Evolutionary conservation across 2,329 filamentous ascomycete genomes (phyloP), one percentile per base, ranked within the genome.

Genomic region (Drechslera avenae): DNA sequence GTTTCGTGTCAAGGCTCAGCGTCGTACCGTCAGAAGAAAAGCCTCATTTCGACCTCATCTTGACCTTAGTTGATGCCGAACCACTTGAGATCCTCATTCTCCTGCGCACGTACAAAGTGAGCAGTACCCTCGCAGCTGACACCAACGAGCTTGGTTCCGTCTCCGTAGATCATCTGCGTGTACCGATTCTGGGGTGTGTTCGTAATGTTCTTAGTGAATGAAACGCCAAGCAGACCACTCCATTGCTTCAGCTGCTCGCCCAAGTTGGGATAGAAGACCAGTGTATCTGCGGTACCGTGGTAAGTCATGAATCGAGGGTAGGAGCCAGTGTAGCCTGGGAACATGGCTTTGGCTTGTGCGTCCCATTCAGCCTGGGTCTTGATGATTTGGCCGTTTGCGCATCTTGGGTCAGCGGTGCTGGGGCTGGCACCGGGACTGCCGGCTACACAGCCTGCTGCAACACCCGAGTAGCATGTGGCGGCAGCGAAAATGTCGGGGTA

Each of bases 351-450:
- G 16, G 66, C 74, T 18, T 67, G 59, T 1, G 57, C 50, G 5
- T 58, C 72, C 73, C 73, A 75, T 34, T 74, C 37, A 8, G 44
- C 53, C 8, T 49, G 48, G 3, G 53, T 57, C 40, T 63, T 62
- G 28, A 56, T 62, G 3, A 57, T n/a, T 7, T 48, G 49, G 1
- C 60, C 58, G 19, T 57, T 53, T 5, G 65, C 60, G 32, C 67
- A 70, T 13, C 42, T 54, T 13, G 55, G 54, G 39, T 69, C 56
- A 3, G 60, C 39, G 2, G 52, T 48, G 17, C 39, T 47, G 7
- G 59, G 63, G 14, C 50, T 57, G n/a, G 60, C 57, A 13, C 60
- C 59, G 8, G 62, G 60, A 87, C 86, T 73, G 2, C 67, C 69
- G 14, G 65, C 64, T 16, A 67, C 53, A 51, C 69, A 73, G 19